Conservation (phyloP, 441 rosid genomes). For the Populus hybrid region DNA sequence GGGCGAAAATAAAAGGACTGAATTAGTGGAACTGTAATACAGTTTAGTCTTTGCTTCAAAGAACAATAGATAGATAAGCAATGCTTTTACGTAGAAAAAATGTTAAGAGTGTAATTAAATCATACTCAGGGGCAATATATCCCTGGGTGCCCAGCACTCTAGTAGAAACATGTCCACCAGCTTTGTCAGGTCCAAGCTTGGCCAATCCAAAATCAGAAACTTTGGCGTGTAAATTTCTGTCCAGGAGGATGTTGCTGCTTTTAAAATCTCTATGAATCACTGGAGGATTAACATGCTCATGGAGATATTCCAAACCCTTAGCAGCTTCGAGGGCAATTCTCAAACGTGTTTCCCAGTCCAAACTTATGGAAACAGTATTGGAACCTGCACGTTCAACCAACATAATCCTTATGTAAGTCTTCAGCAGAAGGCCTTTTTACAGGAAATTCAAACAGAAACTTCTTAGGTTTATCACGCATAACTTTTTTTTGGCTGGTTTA, state of each 20-base stretch:
- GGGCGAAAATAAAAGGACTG: not conserved
- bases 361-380: constrained; percentile 37
- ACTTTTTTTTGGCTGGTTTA: not conserved
- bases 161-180: constrained; percentile 90
- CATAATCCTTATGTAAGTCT: not conserved
- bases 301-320: constrained; percentile 69
- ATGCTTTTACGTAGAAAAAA: not conserved
- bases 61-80: not conserved
- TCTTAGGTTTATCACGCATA: constrained; percentile 33
- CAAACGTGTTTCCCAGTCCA: constrained; percentile 75
- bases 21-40: not conserved
- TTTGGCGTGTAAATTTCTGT: constrained; percentile 67
- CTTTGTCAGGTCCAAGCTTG: constrained; percentile 89
- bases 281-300: constrained; percentile 75
- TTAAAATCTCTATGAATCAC: constrained; percentile 82
- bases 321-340: constrained; percentile 74
- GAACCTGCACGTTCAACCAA: constrained; percentile 42
- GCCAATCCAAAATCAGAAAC: constrained; percentile 84
- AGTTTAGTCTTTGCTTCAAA: not conserved
- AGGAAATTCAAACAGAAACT: constrained; percentile 23
- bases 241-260: constrained; percentile 71
- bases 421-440: not conserved
- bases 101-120: not conserved
- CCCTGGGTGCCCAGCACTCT: constrained; percentile 89
- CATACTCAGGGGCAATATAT: constrained; percentile 60